phyloP scores from a whole-genome alignment of 306 rosid genomes.

The Pyrus betulifolia region DNA sequence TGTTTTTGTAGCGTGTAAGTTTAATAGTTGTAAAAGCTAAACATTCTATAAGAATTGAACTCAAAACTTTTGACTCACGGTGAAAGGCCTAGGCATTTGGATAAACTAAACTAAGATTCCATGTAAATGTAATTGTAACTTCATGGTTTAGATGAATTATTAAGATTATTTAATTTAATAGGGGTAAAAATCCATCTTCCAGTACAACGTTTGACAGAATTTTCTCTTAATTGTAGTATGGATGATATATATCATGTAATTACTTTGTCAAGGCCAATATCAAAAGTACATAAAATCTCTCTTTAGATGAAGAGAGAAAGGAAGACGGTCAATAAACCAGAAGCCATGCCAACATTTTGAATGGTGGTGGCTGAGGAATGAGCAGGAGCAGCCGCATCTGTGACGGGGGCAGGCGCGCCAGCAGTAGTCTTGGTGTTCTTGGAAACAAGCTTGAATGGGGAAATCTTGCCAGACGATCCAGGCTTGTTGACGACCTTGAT shows the following conservation, averaged over 20 bases:
- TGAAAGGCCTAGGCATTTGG: no score
- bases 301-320: conserved; percentile 14
- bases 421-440: neutral
- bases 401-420: neutral
- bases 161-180: neutral
- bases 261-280: neutral
- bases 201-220: neutral
- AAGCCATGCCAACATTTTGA: conserved; percentile 11
- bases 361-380: neutral
- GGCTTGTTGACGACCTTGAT: conserved; percentile 20
- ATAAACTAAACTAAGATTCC: neutral
- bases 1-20: no score
- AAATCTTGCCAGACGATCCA: conserved; percentile 16
- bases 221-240: neutral
- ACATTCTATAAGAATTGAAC: no score
- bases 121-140: neutral
- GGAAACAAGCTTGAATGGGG: conserved; percentile 15
- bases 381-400: neutral
- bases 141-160: neutral
- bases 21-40: neutral
- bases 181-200: neutral
- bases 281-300: neutral
- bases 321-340: conserved; percentile 8
- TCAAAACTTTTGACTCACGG: no score
- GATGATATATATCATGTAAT: neutral